phyloP scores from a whole-genome alignment of 139 green algal species.

The Chlamydomonas applanata region DNA sequence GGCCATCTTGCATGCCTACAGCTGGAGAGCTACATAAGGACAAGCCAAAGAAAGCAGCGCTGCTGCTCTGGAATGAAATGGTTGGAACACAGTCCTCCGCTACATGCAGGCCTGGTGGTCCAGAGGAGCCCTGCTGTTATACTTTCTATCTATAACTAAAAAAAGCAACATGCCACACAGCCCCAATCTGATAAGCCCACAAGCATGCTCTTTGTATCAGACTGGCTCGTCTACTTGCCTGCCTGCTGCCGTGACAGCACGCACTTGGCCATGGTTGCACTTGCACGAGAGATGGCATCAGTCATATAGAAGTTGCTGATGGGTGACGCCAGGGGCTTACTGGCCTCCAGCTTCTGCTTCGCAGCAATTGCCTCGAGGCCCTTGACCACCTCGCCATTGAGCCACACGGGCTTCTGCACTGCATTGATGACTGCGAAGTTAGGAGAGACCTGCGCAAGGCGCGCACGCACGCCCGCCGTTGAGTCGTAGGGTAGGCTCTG shows the following conservation, averaged over 20 bases:
- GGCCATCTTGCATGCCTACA: no score
- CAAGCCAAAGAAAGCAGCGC: conserved; percentile 10
- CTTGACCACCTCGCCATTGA: conserved; percentile 75
- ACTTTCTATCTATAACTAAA: neutral
- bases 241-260: conserved; percentile 54
- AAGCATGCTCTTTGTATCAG: no score
- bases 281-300: conserved; percentile 86
- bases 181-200: neutral
- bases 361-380: conserved; percentile 16
- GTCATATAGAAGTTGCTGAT: conserved; percentile 98
- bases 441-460: conserved; percentile 81
- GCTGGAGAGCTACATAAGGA: conserved; percentile 19
- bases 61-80: neutral
- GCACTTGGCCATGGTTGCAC: conserved; percentile 93
- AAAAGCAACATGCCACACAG: neutral
- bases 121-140: neutral
- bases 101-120: neutral
- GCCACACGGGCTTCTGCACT: conserved; percentile 78
- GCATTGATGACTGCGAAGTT: conserved; percentile 64
- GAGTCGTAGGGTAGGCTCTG: conserved; percentile 85
- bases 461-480: conserved; percentile 59
- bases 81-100: conserved; percentile 1
- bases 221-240: no score
- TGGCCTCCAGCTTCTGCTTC: neutral
- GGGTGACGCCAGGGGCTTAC: conserved; percentile 55